phyloP scores from a whole-genome alignment of 2,329 filamentous ascomycete genomes.

The Colletotrichum chlorophyti region DNA sequence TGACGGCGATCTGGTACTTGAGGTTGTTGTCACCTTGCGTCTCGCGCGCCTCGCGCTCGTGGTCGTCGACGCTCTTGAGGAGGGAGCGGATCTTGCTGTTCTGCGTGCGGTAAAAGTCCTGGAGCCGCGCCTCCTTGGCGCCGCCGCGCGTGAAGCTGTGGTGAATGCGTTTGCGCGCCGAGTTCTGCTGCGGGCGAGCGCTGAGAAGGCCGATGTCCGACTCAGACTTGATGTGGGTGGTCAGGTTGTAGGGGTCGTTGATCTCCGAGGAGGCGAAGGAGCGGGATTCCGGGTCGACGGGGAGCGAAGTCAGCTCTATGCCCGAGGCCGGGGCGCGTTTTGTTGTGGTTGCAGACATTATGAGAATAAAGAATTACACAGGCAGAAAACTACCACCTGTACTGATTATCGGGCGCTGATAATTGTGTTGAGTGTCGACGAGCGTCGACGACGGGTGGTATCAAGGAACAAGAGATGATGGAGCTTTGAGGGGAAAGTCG shows the following conservation, averaged over 20 bases:
- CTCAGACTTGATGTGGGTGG: conserved; percentile 77
- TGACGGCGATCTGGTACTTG: conserved; percentile 72
- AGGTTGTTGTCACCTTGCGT: conserved; percentile 83
- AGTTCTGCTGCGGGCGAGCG: conserved; percentile 78
- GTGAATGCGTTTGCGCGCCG: conserved; percentile 72
- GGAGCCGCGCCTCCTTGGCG: conserved; percentile 61
- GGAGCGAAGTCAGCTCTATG: not conserved
- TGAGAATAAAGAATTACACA: not conserved
- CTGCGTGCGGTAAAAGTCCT: conserved; percentile 86
- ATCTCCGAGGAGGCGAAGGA: conserved; percentile 20
- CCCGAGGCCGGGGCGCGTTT: not conserved
- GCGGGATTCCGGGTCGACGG: conserved; percentile 25
- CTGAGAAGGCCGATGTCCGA: conserved; percentile 67
- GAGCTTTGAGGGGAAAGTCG: conserved; percentile 7
- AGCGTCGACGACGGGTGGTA: not conserved
- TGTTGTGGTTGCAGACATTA: not conserved
- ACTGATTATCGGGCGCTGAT: too few species aligned
- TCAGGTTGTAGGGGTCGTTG: conserved; percentile 83
- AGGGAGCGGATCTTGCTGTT: conserved; percentile 94
- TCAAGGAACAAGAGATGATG: not conserved
- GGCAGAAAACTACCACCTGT: too few species aligned
- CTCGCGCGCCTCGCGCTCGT: conserved; percentile 81
- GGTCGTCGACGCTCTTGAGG: conserved; percentile 92
- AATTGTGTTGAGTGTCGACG: not conserved
- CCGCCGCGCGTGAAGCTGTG: conserved; percentile 31